These are phyloP conservation scores for Xerophyta viscosa DNA, from an alignment of 106 monocot species.

Conservation along the genomic window DNA sequence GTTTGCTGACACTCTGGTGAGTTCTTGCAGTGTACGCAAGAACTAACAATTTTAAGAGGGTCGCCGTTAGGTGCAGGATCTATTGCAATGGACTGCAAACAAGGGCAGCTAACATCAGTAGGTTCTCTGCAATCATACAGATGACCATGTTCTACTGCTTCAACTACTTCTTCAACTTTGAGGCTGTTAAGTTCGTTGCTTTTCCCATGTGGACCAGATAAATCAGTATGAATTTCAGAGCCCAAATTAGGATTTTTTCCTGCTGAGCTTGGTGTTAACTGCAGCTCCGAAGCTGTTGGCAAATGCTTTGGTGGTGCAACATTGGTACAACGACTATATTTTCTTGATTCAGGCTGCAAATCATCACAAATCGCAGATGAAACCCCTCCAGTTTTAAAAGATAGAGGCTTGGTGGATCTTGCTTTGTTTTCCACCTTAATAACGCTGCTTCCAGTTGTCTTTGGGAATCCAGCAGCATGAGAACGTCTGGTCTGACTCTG, in stretches of 20 bases:
- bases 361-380: background rate
- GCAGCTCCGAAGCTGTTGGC: background rate
- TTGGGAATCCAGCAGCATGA: constrained; percentile 6
- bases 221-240: background rate
- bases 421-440: constrained; percentile 1
- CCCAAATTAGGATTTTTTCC: background rate
- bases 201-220: background rate
- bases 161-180: constrained; percentile 1
- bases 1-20: background rate
- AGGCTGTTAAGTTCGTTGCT: background rate
- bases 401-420: constrained; percentile 11
- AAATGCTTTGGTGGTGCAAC: background rate
- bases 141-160: background rate
- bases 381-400: background rate
- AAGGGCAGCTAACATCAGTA: background rate
- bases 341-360: background rate
- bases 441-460: background rate
- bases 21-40: background rate
- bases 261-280: background rate
- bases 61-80: background rate
- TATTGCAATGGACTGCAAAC: background rate
- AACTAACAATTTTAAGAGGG: background rate
- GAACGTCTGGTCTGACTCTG: constrained; percentile 11
- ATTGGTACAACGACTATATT: background rate
- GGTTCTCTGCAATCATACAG: background rate